phyloP scores from a whole-genome alignment of 2,329 filamentous ascomycete species.

The Neurospora crassa region DNA sequence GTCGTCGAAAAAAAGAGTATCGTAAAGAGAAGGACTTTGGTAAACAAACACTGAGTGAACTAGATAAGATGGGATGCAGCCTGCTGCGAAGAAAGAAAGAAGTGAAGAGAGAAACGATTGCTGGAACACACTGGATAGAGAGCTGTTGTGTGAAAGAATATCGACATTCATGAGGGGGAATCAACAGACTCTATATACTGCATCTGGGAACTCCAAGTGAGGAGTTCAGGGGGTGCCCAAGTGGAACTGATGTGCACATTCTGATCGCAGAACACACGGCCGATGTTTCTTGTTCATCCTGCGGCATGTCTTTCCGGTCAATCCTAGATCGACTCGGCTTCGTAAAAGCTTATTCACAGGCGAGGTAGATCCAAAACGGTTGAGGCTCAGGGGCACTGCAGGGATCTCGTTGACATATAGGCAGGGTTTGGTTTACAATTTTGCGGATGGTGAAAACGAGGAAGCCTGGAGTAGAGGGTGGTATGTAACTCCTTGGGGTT shows the following conservation, averaged over 20 bases:
- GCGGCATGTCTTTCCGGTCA: background rate
- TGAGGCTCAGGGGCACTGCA: background rate
- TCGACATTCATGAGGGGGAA: background rate
- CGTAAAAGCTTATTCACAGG: background rate
- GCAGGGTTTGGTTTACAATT: background rate
- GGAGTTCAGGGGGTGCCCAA: background rate
- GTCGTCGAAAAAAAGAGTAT: background rate
- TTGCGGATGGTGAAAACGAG: background rate
- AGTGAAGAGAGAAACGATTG: background rate
- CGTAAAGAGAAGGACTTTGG: background rate
- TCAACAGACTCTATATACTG: background rate
- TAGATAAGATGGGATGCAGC: background rate
- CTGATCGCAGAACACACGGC: background rate
- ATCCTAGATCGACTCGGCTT: background rate
- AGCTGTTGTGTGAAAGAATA: background rate
- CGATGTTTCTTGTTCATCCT: background rate
- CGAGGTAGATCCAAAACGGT: background rate
- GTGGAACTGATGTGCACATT: background rate
- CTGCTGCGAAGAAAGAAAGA: background rate
- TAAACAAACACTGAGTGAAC: background rate
- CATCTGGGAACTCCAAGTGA: background rate
- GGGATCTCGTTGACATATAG: background rate
- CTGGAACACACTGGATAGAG: background rate
- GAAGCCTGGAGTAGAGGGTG: background rate
- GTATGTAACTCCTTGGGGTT: background rate